Evolutionary conservation across 495 filamentous ascomycete genomes (phyloP).

Genomic region (Stereocaulon alpinum): DNA sequence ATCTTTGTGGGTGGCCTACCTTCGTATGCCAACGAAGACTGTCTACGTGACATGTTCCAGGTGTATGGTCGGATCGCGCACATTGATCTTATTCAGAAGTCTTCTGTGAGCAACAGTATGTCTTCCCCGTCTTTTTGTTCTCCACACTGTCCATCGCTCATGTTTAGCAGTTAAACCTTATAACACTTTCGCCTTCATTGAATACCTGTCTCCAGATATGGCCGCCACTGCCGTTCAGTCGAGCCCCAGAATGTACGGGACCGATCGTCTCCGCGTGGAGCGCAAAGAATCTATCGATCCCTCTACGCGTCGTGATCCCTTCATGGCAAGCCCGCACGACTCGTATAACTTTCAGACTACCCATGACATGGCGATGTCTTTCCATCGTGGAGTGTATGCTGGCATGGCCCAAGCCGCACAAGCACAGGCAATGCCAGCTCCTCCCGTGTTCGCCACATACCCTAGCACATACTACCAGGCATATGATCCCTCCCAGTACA

Average conservation of each 20-base stretch:
- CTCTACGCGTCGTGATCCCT: slow-evolving; percentile 12
- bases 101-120: slow-evolving; percentile 27
- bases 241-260: slow-evolving; percentile 10
- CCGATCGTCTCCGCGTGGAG: slow-evolving; percentile 22
- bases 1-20: slow-evolving; percentile 44
- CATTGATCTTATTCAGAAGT: slow-evolving; percentile 33
- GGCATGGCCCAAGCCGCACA: slow-evolving; percentile 21
- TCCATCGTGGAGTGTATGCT: slow-evolving; percentile 20
- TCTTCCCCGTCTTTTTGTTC: background rate
- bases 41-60: slow-evolving; percentile 31
- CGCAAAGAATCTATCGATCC: slow-evolving; percentile 20
- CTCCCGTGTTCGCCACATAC: slow-evolving; percentile 16
- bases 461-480: slow-evolving; percentile 10
- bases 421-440: slow-evolving; percentile 13
- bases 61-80: slow-evolving; percentile 33
- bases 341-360: slow-evolving; percentile 4
- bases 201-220: slow-evolving; percentile 31
- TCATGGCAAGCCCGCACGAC: slow-evolving; percentile 15
- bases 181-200: slow-evolving; percentile 44
- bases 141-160: slow-evolving; percentile 5
- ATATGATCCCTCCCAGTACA: slow-evolving; percentile 9
- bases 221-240: slow-evolving; percentile 31
- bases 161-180: slow-evolving; percentile 16
- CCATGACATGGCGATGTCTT: slow-evolving; percentile 17
- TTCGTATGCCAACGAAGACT: slow-evolving; percentile 25